phyloP scores from a whole-genome alignment of 176 grass and related monocot genomes.

The Bromus sterilis region DNA sequence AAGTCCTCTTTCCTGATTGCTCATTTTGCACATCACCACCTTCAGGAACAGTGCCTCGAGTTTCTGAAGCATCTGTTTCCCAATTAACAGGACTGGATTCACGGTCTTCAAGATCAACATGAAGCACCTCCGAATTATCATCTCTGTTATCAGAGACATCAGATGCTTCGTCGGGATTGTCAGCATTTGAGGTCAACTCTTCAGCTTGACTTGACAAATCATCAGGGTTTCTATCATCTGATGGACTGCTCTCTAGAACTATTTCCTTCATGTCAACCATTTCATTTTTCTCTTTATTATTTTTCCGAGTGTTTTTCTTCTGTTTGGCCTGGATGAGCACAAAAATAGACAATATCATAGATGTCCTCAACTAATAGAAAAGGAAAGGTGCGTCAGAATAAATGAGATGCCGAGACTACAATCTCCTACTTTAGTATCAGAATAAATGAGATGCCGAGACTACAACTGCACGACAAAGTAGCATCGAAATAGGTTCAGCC shows the following conservation, averaged over 20 bases:
- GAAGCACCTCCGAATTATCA: conserved; percentile 59
- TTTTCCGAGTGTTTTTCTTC: conserved; percentile 74
- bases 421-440: not conserved
- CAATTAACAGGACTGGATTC: conserved; percentile 66
- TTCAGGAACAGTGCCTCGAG: conserved; percentile 32
- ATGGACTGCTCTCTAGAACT: conserved; percentile 17
- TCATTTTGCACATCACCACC: conserved; percentile 51
- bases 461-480: conserved; percentile 12
- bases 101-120: conserved; percentile 58
- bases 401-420: not conserved
- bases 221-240: conserved; percentile 49
- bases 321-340: conserved; percentile 58
- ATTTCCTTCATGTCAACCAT: conserved; percentile 40
- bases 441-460: not conserved
- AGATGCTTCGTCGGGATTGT: conserved; percentile 62
- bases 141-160: conserved; percentile 78
- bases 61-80: conserved; percentile 85
- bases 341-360: not conserved
- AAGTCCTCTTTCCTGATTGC: conserved; percentile 57
- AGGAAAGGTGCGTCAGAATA: not conserved
- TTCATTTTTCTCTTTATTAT: conserved; percentile 70
- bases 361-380: not conserved
- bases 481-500: not conserved
- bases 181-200: conserved; percentile 50
- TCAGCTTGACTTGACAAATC: conserved; percentile 48